Percentiles rank a stretch among this genome's conserved stretches.
phyloP scores from a whole-genome alignment of 1,139 yeast species.

The Suhomyces yuchorum region DNA sequence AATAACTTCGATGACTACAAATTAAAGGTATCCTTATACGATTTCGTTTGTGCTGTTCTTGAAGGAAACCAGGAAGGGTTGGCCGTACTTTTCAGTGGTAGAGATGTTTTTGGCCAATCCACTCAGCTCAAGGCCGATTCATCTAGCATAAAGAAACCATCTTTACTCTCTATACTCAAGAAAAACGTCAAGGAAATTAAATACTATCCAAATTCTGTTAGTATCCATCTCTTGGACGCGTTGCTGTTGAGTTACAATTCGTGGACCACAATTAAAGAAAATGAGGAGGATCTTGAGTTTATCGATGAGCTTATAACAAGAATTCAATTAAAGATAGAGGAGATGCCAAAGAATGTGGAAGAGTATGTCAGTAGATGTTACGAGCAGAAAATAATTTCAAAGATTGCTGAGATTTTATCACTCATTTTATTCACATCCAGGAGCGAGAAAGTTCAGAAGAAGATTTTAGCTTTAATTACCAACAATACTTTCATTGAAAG shows the following conservation, averaged over 20 bases:
- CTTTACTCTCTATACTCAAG: conserved; percentile 61
- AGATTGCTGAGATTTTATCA: conserved; percentile 75
- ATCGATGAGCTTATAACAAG: conserved; percentile 51
- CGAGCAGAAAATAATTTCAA: conserved; percentile 59
- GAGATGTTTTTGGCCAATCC: conserved; percentile 49
- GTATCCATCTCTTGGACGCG: conserved; percentile 63
- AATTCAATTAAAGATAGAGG: conserved; percentile 29
- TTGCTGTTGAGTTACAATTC: conserved; percentile 66
- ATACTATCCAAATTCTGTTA: conserved; percentile 58
- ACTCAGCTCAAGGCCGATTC: conserved; percentile 14
- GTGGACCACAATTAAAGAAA: conserved; percentile 63
- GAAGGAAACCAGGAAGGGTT: conserved; percentile 85
- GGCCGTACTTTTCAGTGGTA: conserved; percentile 75
- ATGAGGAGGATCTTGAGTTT: conserved; percentile 48
- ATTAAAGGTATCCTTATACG: conserved; percentile 61
- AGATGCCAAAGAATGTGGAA: conserved; percentile 25
- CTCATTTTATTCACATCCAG: conserved; percentile 65
- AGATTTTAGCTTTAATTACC: conserved; percentile 48
- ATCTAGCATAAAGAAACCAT: conserved; percentile 29
- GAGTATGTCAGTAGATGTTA: conserved; percentile 51
- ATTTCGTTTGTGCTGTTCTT: conserved; percentile 75
- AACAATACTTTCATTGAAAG: conserved; percentile 36
- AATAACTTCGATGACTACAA: conserved; percentile 58
- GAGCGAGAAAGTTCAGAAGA: conserved; percentile 38
- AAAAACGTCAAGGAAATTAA: conserved; percentile 55